phyloP scores from a whole-genome alignment of 768 basidiomycete species.

The Chalciporus chontae region DNA sequence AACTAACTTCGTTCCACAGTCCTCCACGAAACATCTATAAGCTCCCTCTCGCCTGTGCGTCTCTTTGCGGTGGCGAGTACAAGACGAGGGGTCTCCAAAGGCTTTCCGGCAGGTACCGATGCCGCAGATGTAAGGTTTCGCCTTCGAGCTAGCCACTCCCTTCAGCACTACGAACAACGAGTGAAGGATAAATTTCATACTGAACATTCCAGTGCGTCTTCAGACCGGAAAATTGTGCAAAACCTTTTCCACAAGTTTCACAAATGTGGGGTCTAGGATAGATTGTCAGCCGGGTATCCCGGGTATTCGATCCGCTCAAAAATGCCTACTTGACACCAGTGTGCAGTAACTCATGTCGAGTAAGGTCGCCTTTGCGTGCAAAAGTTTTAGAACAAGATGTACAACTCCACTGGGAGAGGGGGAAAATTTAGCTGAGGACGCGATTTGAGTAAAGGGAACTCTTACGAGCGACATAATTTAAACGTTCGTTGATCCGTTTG shows the following conservation, averaged over 20 bases:
- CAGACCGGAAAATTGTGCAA: slow-evolving; percentile 57
- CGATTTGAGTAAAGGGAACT: neutral
- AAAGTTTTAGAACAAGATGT: slow-evolving; percentile 48
- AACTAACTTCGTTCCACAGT: slow-evolving; percentile 48
- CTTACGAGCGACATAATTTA: slow-evolving; percentile 25
- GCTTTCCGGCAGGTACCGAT: slow-evolving; percentile 42
- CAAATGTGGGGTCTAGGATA: slow-evolving; percentile 50
- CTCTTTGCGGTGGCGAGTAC: slow-evolving; percentile 62
- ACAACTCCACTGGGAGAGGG: slow-evolving; percentile 36
- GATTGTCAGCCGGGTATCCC: neutral
- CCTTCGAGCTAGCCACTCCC: slow-evolving; percentile 38
- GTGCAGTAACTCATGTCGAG: slow-evolving; percentile 53
- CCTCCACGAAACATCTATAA: slow-evolving; percentile 42
- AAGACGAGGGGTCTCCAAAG: slow-evolving; percentile 71
- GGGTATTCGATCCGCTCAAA: neutral
- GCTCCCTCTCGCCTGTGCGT: slow-evolving; percentile 43
- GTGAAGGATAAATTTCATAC: slow-evolving; percentile 38
- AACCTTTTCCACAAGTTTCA: slow-evolving; percentile 47
- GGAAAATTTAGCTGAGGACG: neutral
- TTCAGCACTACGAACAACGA: slow-evolving; percentile 8
- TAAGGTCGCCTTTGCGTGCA: slow-evolving; percentile 55
- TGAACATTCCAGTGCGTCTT: slow-evolving; percentile 65
- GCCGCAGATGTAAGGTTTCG: slow-evolving; percentile 51
- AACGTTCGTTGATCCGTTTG: slow-evolving; percentile 11
- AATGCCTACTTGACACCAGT: slow-evolving; percentile 43